Conservation (phyloP, 768 basidiomycete species). For the Lepiota venenata region DNA sequence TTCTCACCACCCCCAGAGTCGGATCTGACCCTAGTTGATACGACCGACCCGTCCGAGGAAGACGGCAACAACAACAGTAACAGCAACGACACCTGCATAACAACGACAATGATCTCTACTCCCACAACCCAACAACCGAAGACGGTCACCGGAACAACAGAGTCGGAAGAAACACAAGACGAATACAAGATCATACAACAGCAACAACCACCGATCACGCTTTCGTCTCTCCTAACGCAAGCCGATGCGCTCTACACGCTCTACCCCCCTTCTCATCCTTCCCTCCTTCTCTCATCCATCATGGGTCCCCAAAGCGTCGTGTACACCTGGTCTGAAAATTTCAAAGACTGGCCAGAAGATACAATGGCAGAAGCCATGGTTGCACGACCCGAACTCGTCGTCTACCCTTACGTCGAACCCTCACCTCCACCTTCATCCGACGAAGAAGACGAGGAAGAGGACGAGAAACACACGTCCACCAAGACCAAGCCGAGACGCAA, state of each 20-base stretch:
- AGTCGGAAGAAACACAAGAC: neutral
- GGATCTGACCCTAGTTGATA: constrained; percentile 5
- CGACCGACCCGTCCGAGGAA: neutral
- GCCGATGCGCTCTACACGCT: constrained; percentile 56
- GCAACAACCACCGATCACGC: constrained; percentile 33
- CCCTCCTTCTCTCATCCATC: constrained; percentile 49
- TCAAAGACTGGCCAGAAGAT: constrained; percentile 41
- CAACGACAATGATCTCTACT: neutral
- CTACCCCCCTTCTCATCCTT: constrained; percentile 60
- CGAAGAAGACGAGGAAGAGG: constrained; percentile 17
- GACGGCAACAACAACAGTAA: neutral
- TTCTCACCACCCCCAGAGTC: constrained; percentile 3
- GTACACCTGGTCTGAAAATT: constrained; percentile 65
- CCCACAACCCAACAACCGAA: too few species aligned
- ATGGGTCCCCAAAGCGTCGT: constrained; percentile 80
- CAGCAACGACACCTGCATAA: neutral
- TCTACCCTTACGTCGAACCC: constrained; percentile 38
- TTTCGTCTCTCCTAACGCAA: constrained; percentile 48
- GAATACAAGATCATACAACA: constrained; percentile 15
- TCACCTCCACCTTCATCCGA: constrained; percentile 14
- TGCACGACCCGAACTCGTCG: constrained; percentile 48
- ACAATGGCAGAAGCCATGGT: constrained; percentile 63
- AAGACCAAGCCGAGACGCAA: constrained; percentile 18
- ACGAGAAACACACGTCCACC: constrained; percentile 12
- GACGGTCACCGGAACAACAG: too few species aligned